These are phyloP conservation scores for Rhipidocladum racemiflorum DNA, from an alignment of 176 grass and related monocot species.

Conservation along the genomic window DNA sequence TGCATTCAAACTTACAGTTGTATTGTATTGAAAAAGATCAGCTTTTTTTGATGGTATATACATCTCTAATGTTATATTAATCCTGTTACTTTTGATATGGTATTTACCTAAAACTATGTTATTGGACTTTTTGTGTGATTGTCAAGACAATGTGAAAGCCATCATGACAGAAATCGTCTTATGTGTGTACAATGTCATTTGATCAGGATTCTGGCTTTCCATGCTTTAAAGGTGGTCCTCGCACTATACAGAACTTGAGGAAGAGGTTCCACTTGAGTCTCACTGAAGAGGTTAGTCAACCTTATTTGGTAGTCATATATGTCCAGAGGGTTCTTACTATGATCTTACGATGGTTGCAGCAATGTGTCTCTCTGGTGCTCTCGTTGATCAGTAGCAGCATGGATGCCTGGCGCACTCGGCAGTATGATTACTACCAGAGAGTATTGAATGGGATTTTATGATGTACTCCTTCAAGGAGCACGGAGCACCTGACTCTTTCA, in stretches of 20 bases:
- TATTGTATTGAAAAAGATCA: neutral
- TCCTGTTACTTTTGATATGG: neutral
- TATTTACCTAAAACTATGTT: neutral
- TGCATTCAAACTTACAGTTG: neutral
- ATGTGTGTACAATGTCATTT: conserved; percentile 6
- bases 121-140: neutral
- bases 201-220: conserved; percentile 93
- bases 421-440: conserved; percentile 98
- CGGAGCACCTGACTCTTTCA: neutral
- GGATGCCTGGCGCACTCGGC: conserved; percentile 94
- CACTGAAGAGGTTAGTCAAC: conserved; percentile 83
- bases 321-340: neutral
- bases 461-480: neutral
- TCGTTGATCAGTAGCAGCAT: conserved; percentile 99
- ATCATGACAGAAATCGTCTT: neutral
- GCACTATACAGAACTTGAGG: conserved; percentile 95
- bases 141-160: neutral
- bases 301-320: conserved; percentile 1
- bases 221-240: conserved; percentile 90
- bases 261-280: conserved; percentile 97
- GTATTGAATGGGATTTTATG: conserved; percentile 98
- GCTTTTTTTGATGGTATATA: neutral
- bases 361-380: conserved; percentile 98
- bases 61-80: neutral
- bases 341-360: conserved; percentile 52